Conservation (phyloP, 192 early-diverging fungal species). For the Phycomyces blakesleeanus region DNA sequence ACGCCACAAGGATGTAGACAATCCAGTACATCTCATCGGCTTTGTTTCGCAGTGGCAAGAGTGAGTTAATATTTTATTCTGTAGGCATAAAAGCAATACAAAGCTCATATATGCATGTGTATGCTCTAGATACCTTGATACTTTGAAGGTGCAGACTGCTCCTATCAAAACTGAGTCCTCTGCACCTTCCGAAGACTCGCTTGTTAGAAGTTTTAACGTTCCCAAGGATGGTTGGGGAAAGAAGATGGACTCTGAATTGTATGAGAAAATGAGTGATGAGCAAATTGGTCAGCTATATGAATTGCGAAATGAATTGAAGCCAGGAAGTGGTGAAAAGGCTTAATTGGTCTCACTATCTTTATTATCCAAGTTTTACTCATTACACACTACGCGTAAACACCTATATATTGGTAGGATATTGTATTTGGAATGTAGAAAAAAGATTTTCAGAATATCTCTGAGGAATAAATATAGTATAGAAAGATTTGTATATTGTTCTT, state of each 20-base stretch:
- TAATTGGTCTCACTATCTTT: background rate
- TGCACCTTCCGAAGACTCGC: constrained; percentile 9
- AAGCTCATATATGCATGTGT: background rate
- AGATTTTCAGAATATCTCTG: too few species aligned
- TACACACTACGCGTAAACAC: too few species aligned
- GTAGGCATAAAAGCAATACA: background rate
- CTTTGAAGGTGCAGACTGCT: constrained; percentile 19
- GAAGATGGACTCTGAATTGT: constrained; percentile 33
- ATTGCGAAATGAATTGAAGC: constrained; percentile 45
- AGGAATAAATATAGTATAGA: too few species aligned
- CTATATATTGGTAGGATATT: too few species aligned
- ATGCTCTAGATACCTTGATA: constrained; percentile 20
- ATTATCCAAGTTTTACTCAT: too few species aligned
- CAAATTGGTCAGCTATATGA: constrained; percentile 56
- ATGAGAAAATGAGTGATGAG: constrained; percentile 56
- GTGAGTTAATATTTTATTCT: constrained; percentile 24
- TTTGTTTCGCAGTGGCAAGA: constrained; percentile 55
- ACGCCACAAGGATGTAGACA: constrained; percentile 51
- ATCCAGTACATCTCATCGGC: constrained; percentile 53
- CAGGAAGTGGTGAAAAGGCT: background rate
- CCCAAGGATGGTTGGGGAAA: constrained; percentile 27
- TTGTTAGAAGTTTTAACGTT: constrained; percentile 14
- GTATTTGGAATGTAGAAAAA: too few species aligned
- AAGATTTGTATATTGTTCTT: too few species aligned
- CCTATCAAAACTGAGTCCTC: constrained; percentile 11